These are phyloP conservation scores for Phoma sp. DNA, from an alignment of 2,329 filamentous ascomycete species.

Conservation along the genomic window DNA sequence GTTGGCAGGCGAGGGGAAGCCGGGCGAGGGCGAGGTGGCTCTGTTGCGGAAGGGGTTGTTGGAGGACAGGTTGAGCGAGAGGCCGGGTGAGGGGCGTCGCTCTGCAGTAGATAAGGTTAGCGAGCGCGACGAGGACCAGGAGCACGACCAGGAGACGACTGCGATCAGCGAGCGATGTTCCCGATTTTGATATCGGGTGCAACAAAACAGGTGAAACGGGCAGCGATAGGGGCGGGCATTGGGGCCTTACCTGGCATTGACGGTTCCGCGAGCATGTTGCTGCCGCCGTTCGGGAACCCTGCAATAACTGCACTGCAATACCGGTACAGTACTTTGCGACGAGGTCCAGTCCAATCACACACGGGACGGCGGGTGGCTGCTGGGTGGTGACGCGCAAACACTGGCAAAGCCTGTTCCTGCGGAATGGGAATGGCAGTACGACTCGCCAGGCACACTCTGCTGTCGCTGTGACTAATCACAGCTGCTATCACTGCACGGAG, in stretches of 20 bases:
- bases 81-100: constrained; percentile 59
- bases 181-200: constrained; percentile 37
- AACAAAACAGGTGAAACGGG: constrained; percentile 42
- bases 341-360: constrained; percentile 41
- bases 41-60: constrained; percentile 84
- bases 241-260: constrained; percentile 50
- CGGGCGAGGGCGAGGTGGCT: constrained; percentile 69
- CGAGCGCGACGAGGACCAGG: constrained; percentile 1
- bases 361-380: constrained; percentile 27
- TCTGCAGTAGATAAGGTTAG: constrained; percentile 41
- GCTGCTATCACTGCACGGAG: neutral
- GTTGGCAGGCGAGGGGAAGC: constrained; percentile 43
- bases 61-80: constrained; percentile 70
- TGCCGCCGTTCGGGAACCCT: constrained; percentile 41
- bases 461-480: neutral
- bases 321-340: constrained; percentile 16
- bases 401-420: constrained; percentile 23
- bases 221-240: constrained; percentile 40
- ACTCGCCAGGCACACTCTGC: constrained; percentile 1
- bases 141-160: neutral
- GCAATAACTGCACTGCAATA: constrained; percentile 21
- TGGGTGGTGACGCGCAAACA: constrained; percentile 33
- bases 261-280: constrained; percentile 51
- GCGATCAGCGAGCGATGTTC: constrained; percentile 28
- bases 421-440: constrained; percentile 12